A percentile compares a stretch with the other conserved stretches of the same genome.
These are phyloP conservation scores for Closterium sp. DNA, from an alignment of 139 green algal species.

Conservation along the genomic window DNA sequence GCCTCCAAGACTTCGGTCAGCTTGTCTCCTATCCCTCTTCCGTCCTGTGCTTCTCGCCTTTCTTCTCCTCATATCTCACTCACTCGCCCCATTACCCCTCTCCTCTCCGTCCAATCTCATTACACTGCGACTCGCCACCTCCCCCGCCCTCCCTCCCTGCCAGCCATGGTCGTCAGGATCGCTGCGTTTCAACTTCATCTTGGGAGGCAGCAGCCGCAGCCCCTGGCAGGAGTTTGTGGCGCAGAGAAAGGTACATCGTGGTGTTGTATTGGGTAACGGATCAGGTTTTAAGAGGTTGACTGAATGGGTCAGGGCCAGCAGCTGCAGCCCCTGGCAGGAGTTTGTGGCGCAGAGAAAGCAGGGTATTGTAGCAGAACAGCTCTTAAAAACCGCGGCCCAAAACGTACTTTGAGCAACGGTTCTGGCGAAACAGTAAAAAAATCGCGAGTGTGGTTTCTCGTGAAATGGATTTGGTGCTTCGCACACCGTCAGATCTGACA, in stretches of 20 bases:
- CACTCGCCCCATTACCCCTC: background rate
- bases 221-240: conserved; percentile 56
- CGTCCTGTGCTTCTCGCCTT: background rate
- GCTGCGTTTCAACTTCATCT: conserved; percentile 39
- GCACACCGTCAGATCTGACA: too few species aligned
- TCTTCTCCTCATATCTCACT: background rate
- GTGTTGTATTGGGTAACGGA: too few species aligned
- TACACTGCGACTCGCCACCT: background rate
- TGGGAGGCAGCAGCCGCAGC: conserved; percentile 23
- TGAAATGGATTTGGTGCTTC: too few species aligned
- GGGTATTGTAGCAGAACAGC: too few species aligned
- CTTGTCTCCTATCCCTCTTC: background rate
- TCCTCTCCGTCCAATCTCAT: background rate
- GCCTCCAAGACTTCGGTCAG: too few species aligned
- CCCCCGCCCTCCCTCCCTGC: background rate
- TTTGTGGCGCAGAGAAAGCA: background rate
- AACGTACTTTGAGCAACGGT: too few species aligned
- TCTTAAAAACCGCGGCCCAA: too few species aligned
- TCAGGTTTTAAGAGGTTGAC: too few species aligned
- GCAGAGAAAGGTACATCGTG: conserved; percentile 61
- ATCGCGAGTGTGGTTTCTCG: too few species aligned
- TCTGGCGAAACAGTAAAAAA: too few species aligned
- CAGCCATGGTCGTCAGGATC: conserved; percentile 37
- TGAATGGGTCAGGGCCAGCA: background rate
- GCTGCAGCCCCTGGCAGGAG: too few species aligned